Percentiles rank a stretch among this genome's conserved stretches.
These are phyloP conservation scores for Podila horticola DNA, from an alignment of 192 early-diverging fungal genomes.

Conservation along the genomic window DNA sequence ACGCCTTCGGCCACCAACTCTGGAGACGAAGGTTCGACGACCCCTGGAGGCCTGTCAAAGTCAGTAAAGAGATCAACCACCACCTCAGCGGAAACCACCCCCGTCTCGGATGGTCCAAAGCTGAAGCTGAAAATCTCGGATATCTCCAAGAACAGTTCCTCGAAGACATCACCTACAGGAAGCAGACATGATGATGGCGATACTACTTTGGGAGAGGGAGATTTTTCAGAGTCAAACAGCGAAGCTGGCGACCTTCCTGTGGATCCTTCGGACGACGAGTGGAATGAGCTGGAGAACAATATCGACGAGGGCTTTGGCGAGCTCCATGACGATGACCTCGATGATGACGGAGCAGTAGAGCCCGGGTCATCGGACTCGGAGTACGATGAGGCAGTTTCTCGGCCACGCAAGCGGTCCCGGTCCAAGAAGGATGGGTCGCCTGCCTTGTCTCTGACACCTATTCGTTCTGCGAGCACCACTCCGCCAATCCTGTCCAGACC, in stretches of 20 bases:
- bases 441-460: background rate
- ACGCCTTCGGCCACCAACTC: constrained; percentile 13
- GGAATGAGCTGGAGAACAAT: constrained; percentile 28
- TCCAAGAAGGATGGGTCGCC: background rate
- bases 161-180: background rate
- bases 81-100: background rate
- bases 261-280: constrained; percentile 28
- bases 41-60: background rate
- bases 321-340: constrained; percentile 9
- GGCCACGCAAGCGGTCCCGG: background rate
- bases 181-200: background rate
- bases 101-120: constrained; percentile 8
- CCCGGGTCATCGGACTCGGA: constrained; percentile 40
- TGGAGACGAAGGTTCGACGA: constrained; percentile 25
- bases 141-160: background rate
- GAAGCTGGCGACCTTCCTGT: background rate
- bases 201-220: constrained; percentile 11
- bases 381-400: constrained; percentile 15
- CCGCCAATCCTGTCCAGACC: background rate
- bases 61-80: constrained; percentile 19
- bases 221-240: constrained; percentile 8
- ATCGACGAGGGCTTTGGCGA: constrained; percentile 31
- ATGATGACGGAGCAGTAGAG: constrained; percentile 25
- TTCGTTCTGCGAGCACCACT: background rate
- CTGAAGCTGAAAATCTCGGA: constrained; percentile 22